Base-by-base conservation (phyloP, 2,329 filamentous ascomycete genomes). In the Penicillium paneum region DNA sequence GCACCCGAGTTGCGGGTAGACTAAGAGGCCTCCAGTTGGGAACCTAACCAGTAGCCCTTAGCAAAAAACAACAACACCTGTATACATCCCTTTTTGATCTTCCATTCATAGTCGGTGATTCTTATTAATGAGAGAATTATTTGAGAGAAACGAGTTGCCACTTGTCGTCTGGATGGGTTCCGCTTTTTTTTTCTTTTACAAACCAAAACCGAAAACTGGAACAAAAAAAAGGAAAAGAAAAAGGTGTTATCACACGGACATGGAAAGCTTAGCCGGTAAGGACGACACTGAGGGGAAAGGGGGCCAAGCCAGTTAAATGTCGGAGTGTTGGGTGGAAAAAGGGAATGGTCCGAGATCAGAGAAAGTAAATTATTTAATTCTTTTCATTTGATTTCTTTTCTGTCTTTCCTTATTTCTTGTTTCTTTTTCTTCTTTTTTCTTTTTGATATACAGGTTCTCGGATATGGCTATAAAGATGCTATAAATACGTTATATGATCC, bases 1-100 rank as follows among this genome's bases (percentile, higher is more conserved):
- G 58, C 63, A 65, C 63, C 65, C 63, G 62, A 64, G 59, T 64
- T 61, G 65, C 69, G 69, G 69, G 67, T 70, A 71, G 67, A 69
- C 69, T 70, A 71, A 60, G 59, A 52, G 44, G 24, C 43, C 49
- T 52, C 49, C 56, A 48, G 61, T 56, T 56, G 50, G 49, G 61
- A 62, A 58, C 54, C 59, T 61, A 61, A 56, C 52, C 56, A 53
- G 52, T 60, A 58, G 55, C 42, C 47, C 29, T 47, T 46, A 55
- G 42, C 28, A 54, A 51, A 54, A 60, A 44, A 56, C 54, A 56
- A 62, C 55, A 52, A 59, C 58, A 46, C 48, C 54, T 45, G 39
- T 49, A 19, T 40, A 53, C 24, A 19, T 49, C 40, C 45, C 10
- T 42, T 26, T 17, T 17, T 34, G 47, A 49, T 34, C 19, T 42